Percentiles rank a stretch among this genome's conserved stretches.
These are phyloP conservation scores for Dichotomopilus funicola DNA, from an alignment of 2,329 filamentous ascomycete genomes.

Conservation along the genomic window DNA sequence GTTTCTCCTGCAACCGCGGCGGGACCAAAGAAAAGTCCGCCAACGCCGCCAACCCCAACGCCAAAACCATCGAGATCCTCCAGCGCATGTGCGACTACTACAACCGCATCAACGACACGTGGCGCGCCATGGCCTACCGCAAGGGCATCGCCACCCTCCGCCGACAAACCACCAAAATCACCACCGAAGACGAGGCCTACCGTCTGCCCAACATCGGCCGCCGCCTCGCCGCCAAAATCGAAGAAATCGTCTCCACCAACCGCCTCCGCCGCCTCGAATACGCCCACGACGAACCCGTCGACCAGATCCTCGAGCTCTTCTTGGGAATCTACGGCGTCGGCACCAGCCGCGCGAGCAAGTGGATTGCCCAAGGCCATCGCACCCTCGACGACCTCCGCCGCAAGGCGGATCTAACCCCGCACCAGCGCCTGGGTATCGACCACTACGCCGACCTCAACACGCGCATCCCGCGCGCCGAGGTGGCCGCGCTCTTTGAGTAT, in stretches of 20 bases:
- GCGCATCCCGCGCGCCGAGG: constrained; percentile 71
- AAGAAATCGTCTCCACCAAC: constrained; percentile 76
- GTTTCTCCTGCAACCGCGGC: constrained; percentile 49
- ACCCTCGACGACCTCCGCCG: constrained; percentile 64
- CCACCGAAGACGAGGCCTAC: constrained; percentile 62
- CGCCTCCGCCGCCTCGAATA: constrained; percentile 65
- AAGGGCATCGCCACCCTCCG: constrained; percentile 69
- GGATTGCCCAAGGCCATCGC: constrained; percentile 68
- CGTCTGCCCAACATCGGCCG: constrained; percentile 62
- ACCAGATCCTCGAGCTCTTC: constrained; percentile 61
- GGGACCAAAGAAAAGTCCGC: constrained; percentile 38
- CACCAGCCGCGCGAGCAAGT: constrained; percentile 60
- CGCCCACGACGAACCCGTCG: constrained; percentile 59
- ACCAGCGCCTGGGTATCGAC: constrained; percentile 70
- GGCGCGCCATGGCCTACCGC: constrained; percentile 69
- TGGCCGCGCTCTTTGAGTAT: constrained; percentile 59
- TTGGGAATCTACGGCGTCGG: constrained; percentile 76
- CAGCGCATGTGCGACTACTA: constrained; percentile 77
- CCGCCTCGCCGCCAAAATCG: constrained; percentile 75
- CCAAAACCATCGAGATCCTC: constrained; percentile 66
- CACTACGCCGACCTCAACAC: constrained; percentile 73
- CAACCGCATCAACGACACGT: constrained; percentile 65
- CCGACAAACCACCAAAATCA: constrained; percentile 56
- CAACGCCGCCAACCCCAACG: constrained; percentile 59
- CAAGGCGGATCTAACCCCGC: constrained; percentile 57